These are phyloP conservation scores for Plantago major DNA, from an alignment of 257 asterid species.

Conservation along the genomic window DNA sequence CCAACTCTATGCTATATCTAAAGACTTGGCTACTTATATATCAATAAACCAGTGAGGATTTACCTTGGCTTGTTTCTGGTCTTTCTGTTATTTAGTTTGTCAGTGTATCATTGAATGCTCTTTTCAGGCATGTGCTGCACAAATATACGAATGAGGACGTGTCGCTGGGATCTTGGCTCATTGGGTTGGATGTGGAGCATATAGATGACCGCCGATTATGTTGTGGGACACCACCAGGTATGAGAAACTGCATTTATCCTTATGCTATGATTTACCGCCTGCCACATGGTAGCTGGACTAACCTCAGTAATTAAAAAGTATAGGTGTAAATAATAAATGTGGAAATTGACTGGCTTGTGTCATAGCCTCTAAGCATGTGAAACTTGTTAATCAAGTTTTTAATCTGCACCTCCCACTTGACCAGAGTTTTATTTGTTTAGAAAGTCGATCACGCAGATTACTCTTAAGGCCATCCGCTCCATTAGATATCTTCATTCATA, in stretches of 20 bases:
- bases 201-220: slow-evolving; percentile 88
- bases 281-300: no score
- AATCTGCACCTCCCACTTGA: no score
- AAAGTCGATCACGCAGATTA: no score
- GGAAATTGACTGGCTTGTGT: no score
- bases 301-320: no score
- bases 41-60: slow-evolving; percentile 68
- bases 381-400: no score
- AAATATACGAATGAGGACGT: slow-evolving; percentile 89
- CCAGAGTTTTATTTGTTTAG: no score
- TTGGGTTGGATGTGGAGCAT: slow-evolving; percentile 91
- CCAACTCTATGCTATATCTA: slow-evolving; percentile 84
- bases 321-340: no score
- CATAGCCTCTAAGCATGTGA: no score
- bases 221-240: slow-evolving; percentile 98
- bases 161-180: slow-evolving; percentile 83
- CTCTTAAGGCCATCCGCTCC: no score
- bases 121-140: slow-evolving; percentile 65
- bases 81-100: background rate
- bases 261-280: no score
- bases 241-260: slow-evolving; percentile 1
- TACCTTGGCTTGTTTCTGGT: slow-evolving; percentile 8
- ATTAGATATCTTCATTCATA: no score
- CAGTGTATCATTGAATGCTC: slow-evolving; percentile 1
- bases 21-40: slow-evolving; percentile 78